Evolutionary conservation across 352 stramenopile genomes (phyloP), one percentile per base, ranked within the genome.

Genomic region (Blastocystis sp.): DNA sequence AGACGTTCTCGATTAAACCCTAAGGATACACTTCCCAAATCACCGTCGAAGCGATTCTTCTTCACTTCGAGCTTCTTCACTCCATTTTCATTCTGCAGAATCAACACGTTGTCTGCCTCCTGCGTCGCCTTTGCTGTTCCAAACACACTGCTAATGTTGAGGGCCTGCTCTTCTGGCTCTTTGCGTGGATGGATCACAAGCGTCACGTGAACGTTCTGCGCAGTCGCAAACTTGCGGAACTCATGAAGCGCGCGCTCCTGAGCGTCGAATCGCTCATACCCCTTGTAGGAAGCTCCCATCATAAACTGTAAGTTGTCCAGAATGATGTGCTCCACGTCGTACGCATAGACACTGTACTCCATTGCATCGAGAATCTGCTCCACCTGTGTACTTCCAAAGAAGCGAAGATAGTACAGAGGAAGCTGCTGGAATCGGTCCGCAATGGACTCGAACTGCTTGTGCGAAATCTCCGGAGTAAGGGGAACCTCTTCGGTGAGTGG

Each of bases 251-350:
- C 85, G 24, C 38, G 38, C 0, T 99, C 95, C 89, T 95, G 91
- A 29, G 90, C 88, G 57, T 93, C 90, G 89, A 94, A 94, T 85
- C 92, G 90, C 54, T 95, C 89, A 87, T 89, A 89, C 0, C 88
- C 16, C 42, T 89, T 61, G 86, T 56, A 72, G 18, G 75, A 44
- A 34, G 40, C 49, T 34, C 65, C 93, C 89, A 98, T 97, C 96
- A 99, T 98, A 87, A 99, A 99, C 90, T 99, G 96, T 87, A 99
- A 92, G 88, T 99, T 99, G 90, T 99, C 96, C 56, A 99, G 88
- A 87, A 99, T 92, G 61, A 99, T 96, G 89, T 98, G 96, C 89
- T 98, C 91, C 57, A 98, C 94, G 88, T 98, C 95, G 88, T 98
- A 93, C 21, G 95, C 94, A 86, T 98, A 98, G 36, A 97, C 94